Evolutionary conservation across 805 yeast genomes (phyloP).

Genomic region (Candida maesae): DNA sequence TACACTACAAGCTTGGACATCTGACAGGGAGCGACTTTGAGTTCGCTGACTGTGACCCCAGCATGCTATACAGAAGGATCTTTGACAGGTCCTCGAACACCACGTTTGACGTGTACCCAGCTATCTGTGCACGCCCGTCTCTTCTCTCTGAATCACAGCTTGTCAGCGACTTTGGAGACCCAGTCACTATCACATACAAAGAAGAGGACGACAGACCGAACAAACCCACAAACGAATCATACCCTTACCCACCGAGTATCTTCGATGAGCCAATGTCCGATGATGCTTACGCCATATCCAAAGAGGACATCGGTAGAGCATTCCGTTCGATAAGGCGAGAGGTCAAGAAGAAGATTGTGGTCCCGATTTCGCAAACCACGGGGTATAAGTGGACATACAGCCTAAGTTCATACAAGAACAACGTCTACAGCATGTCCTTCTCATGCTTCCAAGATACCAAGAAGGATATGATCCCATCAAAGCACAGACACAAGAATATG

Average conservation of each 20-base stretch:
- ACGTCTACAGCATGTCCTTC: slow-evolving; percentile 21
- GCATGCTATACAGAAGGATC: slow-evolving; percentile 20
- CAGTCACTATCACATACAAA: slow-evolving; percentile 20
- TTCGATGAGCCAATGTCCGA: slow-evolving; percentile 19
- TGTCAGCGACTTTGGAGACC: slow-evolving; percentile 22
- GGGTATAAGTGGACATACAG: slow-evolving; percentile 27
- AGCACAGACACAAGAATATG: slow-evolving; percentile 11
- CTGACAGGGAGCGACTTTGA: slow-evolving; percentile 21
- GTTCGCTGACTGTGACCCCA: slow-evolving; percentile 7
- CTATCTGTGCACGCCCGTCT: slow-evolving; percentile 21
- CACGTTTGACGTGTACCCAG: slow-evolving; percentile 19
- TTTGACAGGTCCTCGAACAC: slow-evolving; percentile 21
- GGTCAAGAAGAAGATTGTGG: slow-evolving; percentile 17
- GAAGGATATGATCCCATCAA: slow-evolving; percentile 22
- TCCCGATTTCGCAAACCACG: slow-evolving; percentile 20
- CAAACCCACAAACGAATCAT: slow-evolving; percentile 23
- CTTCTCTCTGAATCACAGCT: slow-evolving; percentile 19
- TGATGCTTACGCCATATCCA: slow-evolving; percentile 20
- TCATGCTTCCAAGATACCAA: slow-evolving; percentile 25
- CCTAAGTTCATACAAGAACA: slow-evolving; percentile 20
- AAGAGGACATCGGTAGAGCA: slow-evolving; percentile 17
- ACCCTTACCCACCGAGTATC: slow-evolving; percentile 21
- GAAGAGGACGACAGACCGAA: slow-evolving; percentile 14
- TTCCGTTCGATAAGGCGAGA: slow-evolving; percentile 22
- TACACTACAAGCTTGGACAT: slow-evolving; percentile 22